These are phyloP conservation scores for Cyclanthera cordifolia DNA, from an alignment of 306 rosid species.

Conservation along the genomic window DNA sequence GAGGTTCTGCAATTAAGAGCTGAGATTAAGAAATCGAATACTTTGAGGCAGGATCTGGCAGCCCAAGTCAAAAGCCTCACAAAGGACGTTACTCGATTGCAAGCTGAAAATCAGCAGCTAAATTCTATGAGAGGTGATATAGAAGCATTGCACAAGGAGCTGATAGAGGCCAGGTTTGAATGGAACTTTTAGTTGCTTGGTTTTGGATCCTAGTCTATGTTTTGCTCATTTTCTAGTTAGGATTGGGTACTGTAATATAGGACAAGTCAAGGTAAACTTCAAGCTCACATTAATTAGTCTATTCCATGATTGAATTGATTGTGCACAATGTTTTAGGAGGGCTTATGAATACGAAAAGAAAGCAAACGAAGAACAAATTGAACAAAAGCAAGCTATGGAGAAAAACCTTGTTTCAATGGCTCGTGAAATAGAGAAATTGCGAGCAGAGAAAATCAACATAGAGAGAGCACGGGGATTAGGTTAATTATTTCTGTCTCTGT, in stretches of 20 bases:
- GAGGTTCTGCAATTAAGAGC: slow-evolving; percentile 36
- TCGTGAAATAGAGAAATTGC: slow-evolving; percentile 33
- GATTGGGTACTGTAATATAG: neutral
- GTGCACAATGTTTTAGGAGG: slow-evolving; percentile 23
- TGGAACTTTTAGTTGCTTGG: slow-evolving; percentile 6
- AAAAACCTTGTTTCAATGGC: slow-evolving; percentile 38
- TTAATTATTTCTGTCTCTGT: slow-evolving; percentile 20
- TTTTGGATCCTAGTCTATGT: slow-evolving; percentile 5
- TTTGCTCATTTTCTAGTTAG: slow-evolving; percentile 4
- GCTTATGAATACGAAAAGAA: slow-evolving; percentile 36
- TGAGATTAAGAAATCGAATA: slow-evolving; percentile 29
- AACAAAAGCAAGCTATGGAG: slow-evolving; percentile 38
- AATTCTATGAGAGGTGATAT: slow-evolving; percentile 25
- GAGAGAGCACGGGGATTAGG: slow-evolving; percentile 26
- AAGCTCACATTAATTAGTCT: slow-evolving; percentile 8
- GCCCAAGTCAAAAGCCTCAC: slow-evolving; percentile 37
- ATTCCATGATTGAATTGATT: slow-evolving; percentile 18
- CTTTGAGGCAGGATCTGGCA: slow-evolving; percentile 28
- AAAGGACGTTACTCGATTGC: slow-evolving; percentile 22
- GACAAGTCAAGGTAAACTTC: slow-evolving; percentile 3
- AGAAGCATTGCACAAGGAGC: slow-evolving; percentile 34
- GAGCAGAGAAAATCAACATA: slow-evolving; percentile 25
- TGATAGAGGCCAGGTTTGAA: slow-evolving; percentile 38
- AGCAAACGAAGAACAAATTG: slow-evolving; percentile 29
- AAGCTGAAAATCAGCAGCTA: slow-evolving; percentile 35